phyloP scores from a whole-genome alignment of 192 early-diverging fungal genomes.

The Entophlyctis luteolus region DNA sequence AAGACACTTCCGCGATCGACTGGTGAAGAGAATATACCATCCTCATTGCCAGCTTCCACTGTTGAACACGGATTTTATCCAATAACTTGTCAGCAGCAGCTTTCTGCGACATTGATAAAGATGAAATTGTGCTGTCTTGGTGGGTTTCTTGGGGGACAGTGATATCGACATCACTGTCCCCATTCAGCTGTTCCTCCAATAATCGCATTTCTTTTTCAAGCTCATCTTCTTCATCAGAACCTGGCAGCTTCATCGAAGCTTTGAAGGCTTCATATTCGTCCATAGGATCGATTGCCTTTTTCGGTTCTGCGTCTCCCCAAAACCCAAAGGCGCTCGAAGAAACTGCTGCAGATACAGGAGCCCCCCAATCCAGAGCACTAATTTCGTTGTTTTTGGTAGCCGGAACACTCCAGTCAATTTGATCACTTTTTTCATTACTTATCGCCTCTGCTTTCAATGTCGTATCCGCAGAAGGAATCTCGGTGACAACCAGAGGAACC shows the following conservation, averaged over 20 bases:
- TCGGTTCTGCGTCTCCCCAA: constrained; percentile 26
- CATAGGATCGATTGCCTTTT: not conserved
- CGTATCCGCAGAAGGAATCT: constrained; percentile 19
- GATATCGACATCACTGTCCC: not conserved
- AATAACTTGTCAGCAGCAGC: not conserved
- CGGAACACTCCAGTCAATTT: constrained; percentile 47
- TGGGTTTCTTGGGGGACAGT: not conserved
- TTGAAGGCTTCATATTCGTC: constrained; percentile 54
- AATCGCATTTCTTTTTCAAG: constrained; percentile 20
- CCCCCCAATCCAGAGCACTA: constrained; percentile 52
- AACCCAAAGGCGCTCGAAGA: constrained; percentile 3
- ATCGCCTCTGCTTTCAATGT: not conserved
- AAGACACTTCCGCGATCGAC: constrained; percentile 40
- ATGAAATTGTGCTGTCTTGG: not conserved
- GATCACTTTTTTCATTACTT: constrained; percentile 25
- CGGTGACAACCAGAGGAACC: constrained; percentile 30
- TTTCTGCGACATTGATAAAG: not conserved
- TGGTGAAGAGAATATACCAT: constrained; percentile 56
- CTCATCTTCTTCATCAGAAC: constrained; percentile 19
- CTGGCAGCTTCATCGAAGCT: constrained; percentile 21
- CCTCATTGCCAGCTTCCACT: constrained; percentile 58
- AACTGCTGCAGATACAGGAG: not conserved
- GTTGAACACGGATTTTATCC: constrained; percentile 36
- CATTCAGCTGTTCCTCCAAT: constrained; percentile 12
- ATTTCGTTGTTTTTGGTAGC: not conserved